Evolutionary conservation across 192 early-diverging fungal species (phyloP).

Genomic region (Coemansia sp.): DNA sequence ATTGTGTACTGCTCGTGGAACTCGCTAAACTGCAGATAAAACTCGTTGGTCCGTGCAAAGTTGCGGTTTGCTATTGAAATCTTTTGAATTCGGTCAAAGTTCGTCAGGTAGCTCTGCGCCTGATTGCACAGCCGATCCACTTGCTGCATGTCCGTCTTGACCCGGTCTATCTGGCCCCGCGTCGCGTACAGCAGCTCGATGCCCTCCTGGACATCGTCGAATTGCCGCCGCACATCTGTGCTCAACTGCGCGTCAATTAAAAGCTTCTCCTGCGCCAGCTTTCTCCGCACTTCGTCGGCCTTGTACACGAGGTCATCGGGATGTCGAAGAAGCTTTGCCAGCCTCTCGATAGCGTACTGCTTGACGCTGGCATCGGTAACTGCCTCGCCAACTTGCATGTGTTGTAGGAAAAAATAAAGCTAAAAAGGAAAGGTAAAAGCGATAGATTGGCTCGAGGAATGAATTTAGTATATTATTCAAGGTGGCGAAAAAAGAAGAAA

Average conservation of each 20-base stretch:
- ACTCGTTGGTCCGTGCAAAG: slow-evolving; percentile 83
- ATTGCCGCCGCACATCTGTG: slow-evolving; percentile 85
- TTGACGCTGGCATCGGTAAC: slow-evolving; percentile 48
- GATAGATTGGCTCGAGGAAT: too few species aligned
- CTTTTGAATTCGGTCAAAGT: slow-evolving; percentile 89
- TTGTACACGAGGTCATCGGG: slow-evolving; percentile 93
- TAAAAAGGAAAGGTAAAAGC: not conserved
- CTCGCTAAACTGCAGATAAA: slow-evolving; percentile 83
- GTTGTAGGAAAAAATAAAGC: not conserved
- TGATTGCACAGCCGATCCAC: slow-evolving; percentile 86
- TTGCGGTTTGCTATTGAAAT: slow-evolving; percentile 93
- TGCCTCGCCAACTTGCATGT: slow-evolving; percentile 30
- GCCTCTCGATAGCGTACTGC: slow-evolving; percentile 73
- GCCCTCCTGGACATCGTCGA: slow-evolving; percentile 87
- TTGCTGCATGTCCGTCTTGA: slow-evolving; percentile 72
- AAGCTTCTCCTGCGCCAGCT: slow-evolving; percentile 84
- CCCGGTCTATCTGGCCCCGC: slow-evolving; percentile 59
- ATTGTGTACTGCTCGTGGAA: slow-evolving; percentile 77
- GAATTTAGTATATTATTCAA: too few species aligned
- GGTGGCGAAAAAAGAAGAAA: not conserved
- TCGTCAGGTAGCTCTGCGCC: slow-evolving; percentile 79
- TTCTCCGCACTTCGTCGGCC: slow-evolving; percentile 72
- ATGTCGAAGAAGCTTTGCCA: slow-evolving; percentile 82
- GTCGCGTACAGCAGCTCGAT: slow-evolving; percentile 72
- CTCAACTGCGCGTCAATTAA: slow-evolving; percentile 94